Evolutionary conservation across 768 basidiomycete species (phyloP), one percentile per base, ranked within the genome.

Genomic region (Tylopilus subfusipes): DNA sequence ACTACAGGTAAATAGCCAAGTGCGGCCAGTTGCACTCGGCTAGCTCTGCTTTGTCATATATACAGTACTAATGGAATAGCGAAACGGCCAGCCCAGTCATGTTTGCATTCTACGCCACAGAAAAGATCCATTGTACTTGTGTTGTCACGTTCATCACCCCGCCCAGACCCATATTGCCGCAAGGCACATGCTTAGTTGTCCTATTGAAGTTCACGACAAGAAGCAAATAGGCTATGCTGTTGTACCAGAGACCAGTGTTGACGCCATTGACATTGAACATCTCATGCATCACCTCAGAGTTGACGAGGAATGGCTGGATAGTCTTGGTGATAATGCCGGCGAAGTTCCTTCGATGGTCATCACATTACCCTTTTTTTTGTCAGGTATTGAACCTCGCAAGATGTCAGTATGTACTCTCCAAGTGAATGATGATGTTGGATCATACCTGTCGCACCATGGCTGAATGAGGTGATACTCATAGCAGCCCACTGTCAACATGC

Each of bases 391-490:
- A 12, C 68, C 70, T 69, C 30, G 12, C 29, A 4, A 30, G 19
- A 14, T 2, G 33, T 67, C 1, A 56, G 48, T 5, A 1, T 4
- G n/a, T 1, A 9, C n/a, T 9, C 4, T 19, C 4, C 2, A 19
- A 13, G n/a, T n/a, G n/a, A n/a, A n/a, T 22, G 12, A 13, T 4
- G 16, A 12, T 12, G 34, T 48, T 11, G 38, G 9, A 9, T 19
- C 54, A 62, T 19, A 38, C 68, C 66, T 25, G 61, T 64, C 9
- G 61, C 68, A 9, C 68, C 64, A 14, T 70, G 66, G 34, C 5
- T 65, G 29, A 70, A 53, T 1, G 68, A 71, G 7, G 58, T 61
- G 0, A 71, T 13, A 16, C 33, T 46, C 54, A 71, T 60, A 2
- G 62, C 50, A 47, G 50, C 34, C 70, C 68, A 70, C 43, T 70